Base-by-base conservation (phyloP, 805 yeast genomes). In the Saturnispora serradocipensis region DNA sequence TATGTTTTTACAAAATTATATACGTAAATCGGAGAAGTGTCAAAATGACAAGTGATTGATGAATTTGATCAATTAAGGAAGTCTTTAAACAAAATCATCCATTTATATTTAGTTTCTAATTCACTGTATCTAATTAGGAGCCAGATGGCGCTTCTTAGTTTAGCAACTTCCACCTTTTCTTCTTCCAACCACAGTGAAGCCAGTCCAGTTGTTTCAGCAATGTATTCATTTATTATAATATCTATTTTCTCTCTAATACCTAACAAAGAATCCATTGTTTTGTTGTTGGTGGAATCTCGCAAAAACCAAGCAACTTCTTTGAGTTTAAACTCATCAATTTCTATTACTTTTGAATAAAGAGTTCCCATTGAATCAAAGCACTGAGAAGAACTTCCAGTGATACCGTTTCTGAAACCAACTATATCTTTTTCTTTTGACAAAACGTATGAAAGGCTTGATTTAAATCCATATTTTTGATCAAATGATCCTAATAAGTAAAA, bases 401-500 rank as follows among this genome's bases (percentile, higher is more conserved):
- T 27, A 10, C 32, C 44, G 11, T 16, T 28, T 22, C 45, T 35
- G 3, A 34, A 15, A 8, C 11, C 20, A 18, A 20, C 3, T 24
- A 24, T 16, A 24, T 25, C 8, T 3, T 7, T 5, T 5, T 25
- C 18, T 27, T 30, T 38, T 35, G 44, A 16, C 10, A 30, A 28
- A 20, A 44, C 13, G 20, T 20, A 36, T 22, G 45, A 43, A 5
- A 45, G 27, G 15, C 44, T 48, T 16, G 52, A 24, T 5, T 20
- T 13, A 38, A 54, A 50, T 11, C 58, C 58, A 5, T 30, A n/a
- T 1, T 18, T 25, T 34, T 38, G 20, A 4, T 43, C 38, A 18
- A 54, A 52, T 4, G 45, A 36, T 6, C 57, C 57, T 32, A 54
- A 22, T 9, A 47, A 32, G 27, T 54, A 54, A 8, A 54, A 6